Percentiles rank a stretch among this genome's conserved stretches.
Conservation (phyloP, 345 rosid genomes). For the Cardamine occulta region DNA sequence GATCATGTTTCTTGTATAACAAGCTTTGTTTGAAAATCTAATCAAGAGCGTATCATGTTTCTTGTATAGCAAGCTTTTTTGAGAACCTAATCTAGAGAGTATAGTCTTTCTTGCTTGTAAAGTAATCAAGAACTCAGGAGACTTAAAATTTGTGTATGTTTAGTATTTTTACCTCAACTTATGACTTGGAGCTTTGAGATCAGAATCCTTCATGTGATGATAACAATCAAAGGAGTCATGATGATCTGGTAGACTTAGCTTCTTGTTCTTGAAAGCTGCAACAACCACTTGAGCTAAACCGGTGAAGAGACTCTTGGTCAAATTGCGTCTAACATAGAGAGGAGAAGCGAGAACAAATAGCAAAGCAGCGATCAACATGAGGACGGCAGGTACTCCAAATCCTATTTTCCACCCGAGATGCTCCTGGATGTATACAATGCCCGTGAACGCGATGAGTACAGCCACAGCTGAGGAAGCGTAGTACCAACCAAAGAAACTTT, state of each 20-base stretch:
- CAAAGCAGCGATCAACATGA: slow-evolving; percentile 54
- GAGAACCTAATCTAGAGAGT: background rate
- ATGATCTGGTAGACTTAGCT: slow-evolving; percentile 50
- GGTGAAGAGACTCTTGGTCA: slow-evolving; percentile 53
- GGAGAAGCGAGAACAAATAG: slow-evolving; percentile 57
- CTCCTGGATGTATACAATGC: slow-evolving; percentile 63
- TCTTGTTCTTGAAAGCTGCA: slow-evolving; percentile 57
- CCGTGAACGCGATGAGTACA: slow-evolving; percentile 59
- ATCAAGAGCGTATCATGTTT: background rate
- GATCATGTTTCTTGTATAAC: slow-evolving; percentile 1
- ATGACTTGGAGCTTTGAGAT: slow-evolving; percentile 52
- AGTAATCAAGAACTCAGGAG: background rate
- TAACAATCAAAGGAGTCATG: slow-evolving; percentile 49
- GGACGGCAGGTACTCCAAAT: slow-evolving; percentile 62
- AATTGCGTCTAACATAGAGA: slow-evolving; percentile 52
- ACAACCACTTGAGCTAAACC: slow-evolving; percentile 57
- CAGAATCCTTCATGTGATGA: slow-evolving; percentile 56
- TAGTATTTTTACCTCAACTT: slow-evolving; percentile 52
- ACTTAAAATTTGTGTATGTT: background rate
- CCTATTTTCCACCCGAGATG: slow-evolving; percentile 66
- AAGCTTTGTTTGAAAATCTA: slow-evolving; percentile 55
- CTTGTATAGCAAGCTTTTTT: background rate
- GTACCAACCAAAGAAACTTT: slow-evolving; percentile 76
- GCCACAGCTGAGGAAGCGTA: slow-evolving; percentile 58
- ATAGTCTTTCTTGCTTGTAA: slow-evolving; percentile 12